phyloP scores from a whole-genome alignment of 2,329 filamentous ascomycete species.

The Phyllosticta capitalensis region DNA sequence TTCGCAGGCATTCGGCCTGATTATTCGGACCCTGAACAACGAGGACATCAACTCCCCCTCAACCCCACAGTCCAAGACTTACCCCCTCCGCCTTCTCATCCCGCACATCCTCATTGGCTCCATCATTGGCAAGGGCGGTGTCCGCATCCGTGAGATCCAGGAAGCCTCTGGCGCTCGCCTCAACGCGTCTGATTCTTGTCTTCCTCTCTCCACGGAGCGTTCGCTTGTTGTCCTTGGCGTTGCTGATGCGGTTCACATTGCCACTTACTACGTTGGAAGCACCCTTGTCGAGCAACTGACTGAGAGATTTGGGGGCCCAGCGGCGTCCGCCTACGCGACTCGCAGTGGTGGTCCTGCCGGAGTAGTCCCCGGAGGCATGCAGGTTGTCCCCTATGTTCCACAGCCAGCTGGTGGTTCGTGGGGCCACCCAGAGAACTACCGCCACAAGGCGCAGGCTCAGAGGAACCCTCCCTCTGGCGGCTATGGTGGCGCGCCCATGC shows the following conservation, averaged over 20 bases:
- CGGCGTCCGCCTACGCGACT: constrained; percentile 94
- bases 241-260: constrained; percentile 96
- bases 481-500: constrained; percentile 63
- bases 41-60: constrained; percentile 83
- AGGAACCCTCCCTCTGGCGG: constrained; percentile 56
- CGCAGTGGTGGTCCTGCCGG: constrained; percentile 88
- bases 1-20: constrained; percentile 80
- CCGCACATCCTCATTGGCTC: constrained; percentile 96
- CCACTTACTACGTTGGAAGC: constrained; percentile 96
- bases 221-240: constrained; percentile 98
- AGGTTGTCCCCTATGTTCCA: constrained; percentile 95
- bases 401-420: constrained; percentile 89
- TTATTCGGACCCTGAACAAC: constrained; percentile 96
- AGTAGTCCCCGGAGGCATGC: constrained; percentile 93
- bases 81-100: constrained; percentile 87
- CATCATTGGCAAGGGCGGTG: constrained; percentile 95
- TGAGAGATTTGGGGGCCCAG: constrained; percentile 89
- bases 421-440: constrained; percentile 70
- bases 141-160: constrained; percentile 95
- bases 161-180: constrained; percentile 93
- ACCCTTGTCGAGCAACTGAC: constrained; percentile 97
- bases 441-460: constrained; percentile 48
- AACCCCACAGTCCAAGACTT: constrained; percentile 90
- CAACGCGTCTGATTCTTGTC: constrained; percentile 90
- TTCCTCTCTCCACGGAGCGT: constrained; percentile 90